These are phyloP conservation scores for Combretum micranthum DNA, from an alignment of 345 rosid genomes.

Conservation along the genomic window DNA sequence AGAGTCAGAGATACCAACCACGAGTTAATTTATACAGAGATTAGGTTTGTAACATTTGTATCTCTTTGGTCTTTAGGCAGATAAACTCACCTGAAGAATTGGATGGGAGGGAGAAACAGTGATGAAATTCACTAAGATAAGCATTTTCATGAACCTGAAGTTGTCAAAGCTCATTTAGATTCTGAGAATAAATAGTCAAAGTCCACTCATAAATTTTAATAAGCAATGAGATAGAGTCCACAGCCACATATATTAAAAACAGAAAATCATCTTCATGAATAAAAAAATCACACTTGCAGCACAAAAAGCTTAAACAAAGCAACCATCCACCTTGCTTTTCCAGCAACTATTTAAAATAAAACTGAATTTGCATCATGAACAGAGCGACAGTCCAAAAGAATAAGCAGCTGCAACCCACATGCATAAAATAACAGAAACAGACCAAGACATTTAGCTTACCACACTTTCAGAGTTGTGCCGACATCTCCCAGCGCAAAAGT, in stretches of 20 bases:
- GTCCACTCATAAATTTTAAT: no score
- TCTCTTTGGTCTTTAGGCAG: neutral
- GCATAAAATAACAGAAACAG: constrained; percentile 1
- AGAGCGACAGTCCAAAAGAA: neutral
- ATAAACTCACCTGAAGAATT: constrained; percentile 54
- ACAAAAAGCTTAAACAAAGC: no score
- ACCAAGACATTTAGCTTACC: constrained; percentile 36
- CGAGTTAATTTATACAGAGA: neutral
- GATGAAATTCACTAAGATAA: constrained; percentile 83
- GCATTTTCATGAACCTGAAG: constrained; percentile 95
- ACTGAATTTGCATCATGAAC: no score
- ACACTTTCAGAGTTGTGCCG: constrained; percentile 94
- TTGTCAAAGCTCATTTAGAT: constrained; percentile 11
- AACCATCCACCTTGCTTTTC: no score
- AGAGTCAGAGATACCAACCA: neutral
- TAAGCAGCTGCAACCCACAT: neutral
- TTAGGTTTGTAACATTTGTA: neutral
- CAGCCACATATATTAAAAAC: no score
- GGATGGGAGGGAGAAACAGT: constrained; percentile 78
- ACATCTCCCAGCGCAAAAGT: constrained; percentile 91
- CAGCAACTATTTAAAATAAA: no score
- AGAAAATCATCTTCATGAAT: no score
- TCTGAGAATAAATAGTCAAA: neutral
- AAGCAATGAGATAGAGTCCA: no score
- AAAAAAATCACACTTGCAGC: no score